A percentile compares a stretch with the other conserved stretches of the same genome.
These are phyloP conservation scores for Ceratocystis variospora DNA, from an alignment of 2,329 filamentous ascomycete genomes.

Conservation along the genomic window DNA sequence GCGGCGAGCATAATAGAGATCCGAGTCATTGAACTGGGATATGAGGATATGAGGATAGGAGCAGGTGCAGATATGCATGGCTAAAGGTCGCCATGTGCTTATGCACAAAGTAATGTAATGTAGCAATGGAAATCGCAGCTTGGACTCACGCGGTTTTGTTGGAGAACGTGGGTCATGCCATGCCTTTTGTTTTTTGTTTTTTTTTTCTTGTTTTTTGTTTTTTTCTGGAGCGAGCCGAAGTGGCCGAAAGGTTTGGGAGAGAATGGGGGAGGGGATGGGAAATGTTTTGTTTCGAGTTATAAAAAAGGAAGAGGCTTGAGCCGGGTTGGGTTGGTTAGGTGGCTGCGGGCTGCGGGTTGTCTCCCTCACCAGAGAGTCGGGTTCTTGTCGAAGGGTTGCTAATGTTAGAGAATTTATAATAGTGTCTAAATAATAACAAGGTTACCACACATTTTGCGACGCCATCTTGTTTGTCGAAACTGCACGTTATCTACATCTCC, in stretches of 20 bases:
- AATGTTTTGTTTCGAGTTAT: slow-evolving; percentile 5
- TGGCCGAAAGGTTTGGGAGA: not conserved
- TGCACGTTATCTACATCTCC: not conserved
- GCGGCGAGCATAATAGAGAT: not conserved
- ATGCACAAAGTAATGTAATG: not conserved
- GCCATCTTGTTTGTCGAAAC: not conserved
- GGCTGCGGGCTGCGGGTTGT: not conserved
- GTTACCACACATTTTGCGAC: not conserved
- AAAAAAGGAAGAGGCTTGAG: not conserved
- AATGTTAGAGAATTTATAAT: no score
- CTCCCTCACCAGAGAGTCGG: not conserved
- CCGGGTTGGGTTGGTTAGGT: not conserved
- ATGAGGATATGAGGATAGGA: no score
- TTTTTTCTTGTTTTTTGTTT: not conserved
- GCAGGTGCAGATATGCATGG: not conserved
- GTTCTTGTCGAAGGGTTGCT: no score
- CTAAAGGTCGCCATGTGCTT: not conserved
- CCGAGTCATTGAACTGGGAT: no score
- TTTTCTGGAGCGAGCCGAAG: not conserved
- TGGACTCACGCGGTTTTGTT: not conserved
- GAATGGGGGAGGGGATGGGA: not conserved
- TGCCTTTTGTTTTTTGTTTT: no score
- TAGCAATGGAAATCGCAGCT: not conserved
- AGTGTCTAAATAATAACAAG: not conserved
- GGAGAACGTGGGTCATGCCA: not conserved